Evolutionary conservation across 2,329 filamentous ascomycete genomes (phyloP), one percentile per base, ranked within the genome.

Genomic region (Aspergillus glaucus): DNA sequence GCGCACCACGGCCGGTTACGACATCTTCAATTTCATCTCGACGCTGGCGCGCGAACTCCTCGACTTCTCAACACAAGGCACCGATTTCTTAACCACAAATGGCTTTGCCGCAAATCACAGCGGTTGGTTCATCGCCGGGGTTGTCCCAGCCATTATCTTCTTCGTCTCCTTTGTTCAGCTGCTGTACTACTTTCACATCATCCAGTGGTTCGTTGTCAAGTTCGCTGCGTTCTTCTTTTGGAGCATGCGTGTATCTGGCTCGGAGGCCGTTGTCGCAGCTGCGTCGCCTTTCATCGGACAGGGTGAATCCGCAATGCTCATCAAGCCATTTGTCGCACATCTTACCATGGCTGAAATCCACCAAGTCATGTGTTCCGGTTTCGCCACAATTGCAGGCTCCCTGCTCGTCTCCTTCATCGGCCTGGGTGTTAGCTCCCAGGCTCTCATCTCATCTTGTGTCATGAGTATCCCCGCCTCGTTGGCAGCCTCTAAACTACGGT

Each of bases 391-490:
- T 60, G 87, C 90, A 10, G 91, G 91, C 52, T 89, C 85, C 61
- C 88, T 94, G 10, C 75, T 96, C 34, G 85, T 93, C 24, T 87
- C 87, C 12, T 96, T 95, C 69, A 91, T 95, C 54, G 75, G 77
- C 24, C 82, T 95, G 60, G 90, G 90, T 37, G 77, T 95, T 48
- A 93, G 90, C 67, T 77, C 87, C 1, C 86, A 94, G 66, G 90
- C 88, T 3, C 77, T 96, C 43, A 86, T 95, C 24, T 95, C 88
- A 2, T 91, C 87, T 6, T 95, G 90, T 65, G 90, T 95, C 67
- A 96, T 96, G 91, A 91, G 86, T 60, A 95, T 95, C 55, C 91
- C 91, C 0, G 90, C 90, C 1, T 94, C 89, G 3, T 78, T 96
- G 12, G 90, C 90, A 45, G 84, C 93, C 52, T 92, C 87, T 55